These are phyloP conservation scores for Pyrenula aspistea DNA, from an alignment of 495 filamentous ascomycete genomes.

Conservation along the genomic window DNA sequence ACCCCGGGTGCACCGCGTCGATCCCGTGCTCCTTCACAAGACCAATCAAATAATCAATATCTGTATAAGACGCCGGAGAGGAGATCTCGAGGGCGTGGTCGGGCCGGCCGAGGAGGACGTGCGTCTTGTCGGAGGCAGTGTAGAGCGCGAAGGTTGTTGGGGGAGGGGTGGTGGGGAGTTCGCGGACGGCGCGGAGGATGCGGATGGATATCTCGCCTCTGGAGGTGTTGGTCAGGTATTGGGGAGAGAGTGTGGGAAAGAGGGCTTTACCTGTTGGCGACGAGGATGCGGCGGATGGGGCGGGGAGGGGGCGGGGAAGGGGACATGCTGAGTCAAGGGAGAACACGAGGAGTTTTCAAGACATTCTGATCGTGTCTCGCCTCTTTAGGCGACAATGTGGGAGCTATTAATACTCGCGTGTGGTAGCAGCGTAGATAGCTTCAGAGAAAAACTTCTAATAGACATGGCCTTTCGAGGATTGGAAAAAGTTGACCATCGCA, in stretches of 20 bases:
- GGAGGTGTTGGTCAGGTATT: slow-evolving; percentile 5
- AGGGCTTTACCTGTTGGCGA: slow-evolving; percentile 40
- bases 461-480: too few relatives aligned
- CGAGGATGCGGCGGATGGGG: slow-evolving; percentile 38
- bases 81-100: slow-evolving; percentile 33
- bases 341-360: too few relatives aligned
- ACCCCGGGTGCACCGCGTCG: slow-evolving; percentile 49
- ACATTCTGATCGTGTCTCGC: too few relatives aligned
- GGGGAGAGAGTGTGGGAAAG: neutral
- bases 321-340: too few relatives aligned
- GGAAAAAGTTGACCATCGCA: too few relatives aligned
- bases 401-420: too few relatives aligned
- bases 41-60: slow-evolving; percentile 31
- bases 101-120: slow-evolving; percentile 33
- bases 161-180: slow-evolving; percentile 29
- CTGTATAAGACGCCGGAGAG: slow-evolving; percentile 37
- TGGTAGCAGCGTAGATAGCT: too few relatives aligned
- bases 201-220: slow-evolving; percentile 53
- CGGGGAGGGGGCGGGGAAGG: slow-evolving; percentile 17
- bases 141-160: slow-evolving; percentile 43
- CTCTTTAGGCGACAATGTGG: too few relatives aligned
- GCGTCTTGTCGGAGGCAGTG: slow-evolving; percentile 38
- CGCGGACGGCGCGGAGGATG: slow-evolving; percentile 42
- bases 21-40: slow-evolving; percentile 34
- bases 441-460: too few relatives aligned